Conservation (phyloP, 495 filamentous ascomycete genomes). For the Xylaria scruposa region DNA sequence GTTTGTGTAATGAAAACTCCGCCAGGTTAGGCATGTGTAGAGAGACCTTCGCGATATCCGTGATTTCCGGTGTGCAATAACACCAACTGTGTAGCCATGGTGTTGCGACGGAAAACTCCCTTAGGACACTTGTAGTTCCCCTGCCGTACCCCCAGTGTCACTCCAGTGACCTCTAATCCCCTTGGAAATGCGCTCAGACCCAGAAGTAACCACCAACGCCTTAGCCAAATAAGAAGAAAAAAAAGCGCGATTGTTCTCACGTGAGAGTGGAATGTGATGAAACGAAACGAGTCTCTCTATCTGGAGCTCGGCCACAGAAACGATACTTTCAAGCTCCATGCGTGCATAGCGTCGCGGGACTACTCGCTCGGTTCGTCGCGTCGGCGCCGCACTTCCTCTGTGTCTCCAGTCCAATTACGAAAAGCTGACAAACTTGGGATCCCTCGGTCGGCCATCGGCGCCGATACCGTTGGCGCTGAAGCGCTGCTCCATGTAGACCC, state of each 20-base stretch:
- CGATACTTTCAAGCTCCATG: neutral
- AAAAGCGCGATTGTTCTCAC: slow-evolving; percentile 26
- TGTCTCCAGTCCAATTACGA: slow-evolving; percentile 55
- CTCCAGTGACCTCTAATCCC: neutral
- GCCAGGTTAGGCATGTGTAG: neutral
- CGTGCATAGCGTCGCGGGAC: neutral
- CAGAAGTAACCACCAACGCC: slow-evolving; percentile 16
- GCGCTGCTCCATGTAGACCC: slow-evolving; percentile 80
- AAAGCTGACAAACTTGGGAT: slow-evolving; percentile 95
- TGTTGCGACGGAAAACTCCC: neutral
- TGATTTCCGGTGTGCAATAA: neutral
- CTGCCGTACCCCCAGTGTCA: neutral
- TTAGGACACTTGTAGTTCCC: neutral
- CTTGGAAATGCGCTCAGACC: slow-evolving; percentile 4
- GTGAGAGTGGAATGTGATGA: slow-evolving; percentile 1
- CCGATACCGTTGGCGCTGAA: slow-evolving; percentile 89
- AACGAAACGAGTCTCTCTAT: neutral
- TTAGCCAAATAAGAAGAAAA: slow-evolving; percentile 21
- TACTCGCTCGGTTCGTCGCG: neutral
- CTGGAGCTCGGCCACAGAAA: neutral
- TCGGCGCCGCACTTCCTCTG: neutral
- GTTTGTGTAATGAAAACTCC: neutral
- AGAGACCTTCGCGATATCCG: neutral
- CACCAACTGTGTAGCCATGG: neutral
- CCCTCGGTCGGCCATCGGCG: slow-evolving; percentile 83